These are phyloP conservation scores for Diaporthe citri DNA, from an alignment of 2,329 filamentous ascomycete genomes.

Conservation along the genomic window DNA sequence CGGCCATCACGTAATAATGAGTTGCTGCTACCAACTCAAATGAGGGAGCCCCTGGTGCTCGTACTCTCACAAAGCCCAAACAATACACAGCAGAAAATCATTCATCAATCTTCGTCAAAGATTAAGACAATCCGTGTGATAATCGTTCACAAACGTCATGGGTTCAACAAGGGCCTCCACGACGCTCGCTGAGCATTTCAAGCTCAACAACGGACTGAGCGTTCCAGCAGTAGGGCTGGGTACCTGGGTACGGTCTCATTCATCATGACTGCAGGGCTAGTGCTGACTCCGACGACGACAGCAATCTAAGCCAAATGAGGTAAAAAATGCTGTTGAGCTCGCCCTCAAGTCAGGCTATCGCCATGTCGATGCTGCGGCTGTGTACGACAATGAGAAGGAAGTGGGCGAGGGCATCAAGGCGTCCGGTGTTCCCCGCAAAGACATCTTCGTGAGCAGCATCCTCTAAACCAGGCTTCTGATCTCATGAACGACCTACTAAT, in stretches of 20 bases:
- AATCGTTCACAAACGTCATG: background rate
- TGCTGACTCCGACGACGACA: constrained; percentile 5
- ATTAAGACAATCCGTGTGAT: background rate
- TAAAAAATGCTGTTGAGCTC: constrained; percentile 57
- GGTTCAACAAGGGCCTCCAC: background rate
- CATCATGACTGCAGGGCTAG: background rate
- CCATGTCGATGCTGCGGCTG: constrained; percentile 56
- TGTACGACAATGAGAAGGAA: constrained; percentile 52
- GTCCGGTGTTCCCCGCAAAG: constrained; percentile 47
- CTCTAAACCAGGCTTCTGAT: too few relatives aligned
- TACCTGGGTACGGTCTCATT: constrained; percentile 36
- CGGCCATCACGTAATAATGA: constrained; percentile 8
- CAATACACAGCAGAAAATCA: background rate
- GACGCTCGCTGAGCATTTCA: constrained; percentile 35
- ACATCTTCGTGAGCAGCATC: constrained; percentile 46
- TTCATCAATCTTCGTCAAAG: background rate
- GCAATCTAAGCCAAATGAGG: constrained; percentile 66
- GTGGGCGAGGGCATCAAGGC: constrained; percentile 52
- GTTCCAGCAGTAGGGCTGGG: constrained; percentile 37
- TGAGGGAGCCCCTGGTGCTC: background rate
- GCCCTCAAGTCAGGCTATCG: constrained; percentile 53
- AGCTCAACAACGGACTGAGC: constrained; percentile 33
- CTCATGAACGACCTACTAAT: background rate
- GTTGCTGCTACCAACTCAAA: constrained; percentile 13
- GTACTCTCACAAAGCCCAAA: background rate